Evolutionary conservation across 345 rosid genomes (phyloP).

Genomic region (Dipteronia dyeriana): DNA sequence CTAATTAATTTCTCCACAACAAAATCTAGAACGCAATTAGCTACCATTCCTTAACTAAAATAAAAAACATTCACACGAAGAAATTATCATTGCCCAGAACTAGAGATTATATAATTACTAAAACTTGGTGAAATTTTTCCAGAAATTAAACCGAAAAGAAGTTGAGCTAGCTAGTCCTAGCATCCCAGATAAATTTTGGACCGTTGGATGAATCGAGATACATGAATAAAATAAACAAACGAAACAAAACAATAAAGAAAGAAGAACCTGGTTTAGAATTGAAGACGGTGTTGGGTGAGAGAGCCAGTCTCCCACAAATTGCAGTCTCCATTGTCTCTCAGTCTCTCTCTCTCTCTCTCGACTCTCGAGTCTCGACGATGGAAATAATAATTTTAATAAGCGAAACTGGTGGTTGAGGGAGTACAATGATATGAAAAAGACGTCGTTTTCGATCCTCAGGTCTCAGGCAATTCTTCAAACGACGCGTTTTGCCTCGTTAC

Average conservation of each 20-base stretch:
- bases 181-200: not conserved
- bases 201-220: slow-evolving; percentile 9
- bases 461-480: not conserved
- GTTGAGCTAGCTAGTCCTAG: not conserved
- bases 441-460: not conserved
- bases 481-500: slow-evolving; percentile 15
- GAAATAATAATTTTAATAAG: not conserved
- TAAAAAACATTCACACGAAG: not conserved
- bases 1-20: not conserved
- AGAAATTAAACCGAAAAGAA: not conserved
- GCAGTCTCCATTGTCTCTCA: slow-evolving; percentile 55
- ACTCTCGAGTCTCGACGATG: slow-evolving; percentile 9
- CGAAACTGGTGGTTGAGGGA: slow-evolving; percentile 13
- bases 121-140: not conserved
- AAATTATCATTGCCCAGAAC: not conserved
- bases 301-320: slow-evolving; percentile 73
- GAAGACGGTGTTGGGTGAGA: slow-evolving; percentile 65
- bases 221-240: not conserved
- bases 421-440: not conserved
- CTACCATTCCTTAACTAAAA: not conserved
- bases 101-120: no score
- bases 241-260: not conserved
- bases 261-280: slow-evolving; percentile 57
- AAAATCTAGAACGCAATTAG: not conserved
- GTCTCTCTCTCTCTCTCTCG: slow-evolving; percentile 9